Base-by-base conservation (phyloP, 768 basidiomycete species). In the Mrakia gelida region DNA sequence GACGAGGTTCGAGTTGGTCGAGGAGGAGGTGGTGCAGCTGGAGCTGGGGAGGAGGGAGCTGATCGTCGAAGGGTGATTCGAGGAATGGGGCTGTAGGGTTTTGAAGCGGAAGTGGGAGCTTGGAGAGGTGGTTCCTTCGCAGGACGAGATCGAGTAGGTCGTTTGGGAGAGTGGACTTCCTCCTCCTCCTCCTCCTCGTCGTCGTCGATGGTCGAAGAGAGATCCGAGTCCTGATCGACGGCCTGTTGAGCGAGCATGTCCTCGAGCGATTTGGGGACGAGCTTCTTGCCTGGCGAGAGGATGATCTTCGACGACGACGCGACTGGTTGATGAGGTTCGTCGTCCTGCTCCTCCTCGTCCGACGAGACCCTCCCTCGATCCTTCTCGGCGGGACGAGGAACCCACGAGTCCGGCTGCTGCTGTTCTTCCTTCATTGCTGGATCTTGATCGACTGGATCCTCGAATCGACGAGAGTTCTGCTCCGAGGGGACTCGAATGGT, bases 41-140 rank as follows among this genome's bases (percentile, higher is more conserved):
- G 71, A 49, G 71, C 52, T 52, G 71, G 71, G 23, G 71, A n/a
- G n/a, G 71, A 72, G 15, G 49, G 11, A 70, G 67, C 34, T 21
- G 71, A 43, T 52, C 71, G 71, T 52, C 71, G 71, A 28, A 72
- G 49, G 26, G 52, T 49, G 4, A 72, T 56, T 26, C 73, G 74
- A 30, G 21, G 38, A 43, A 34, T 49, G 43, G 54, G 21, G n/a
- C 41, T 18, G 18, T 23, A 70, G 21, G 61, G 26, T 45, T 30
- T 59, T 0, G 13, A 38, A 23, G 74, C 74, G n/a, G 61, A 65
- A 16, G 74, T 75, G 41, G 74, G 74, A n/a, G 38, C 62, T 16
- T 62, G 43, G 16, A 75, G 63, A 11, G 65, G 49, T 8, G 75
- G 38, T 2, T 59, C 26, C 59, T 59, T 59, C 5, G 59, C 59